phyloP scores from a whole-genome alignment of 108 stramenopile species.

The Skeletonema tropicum region DNA sequence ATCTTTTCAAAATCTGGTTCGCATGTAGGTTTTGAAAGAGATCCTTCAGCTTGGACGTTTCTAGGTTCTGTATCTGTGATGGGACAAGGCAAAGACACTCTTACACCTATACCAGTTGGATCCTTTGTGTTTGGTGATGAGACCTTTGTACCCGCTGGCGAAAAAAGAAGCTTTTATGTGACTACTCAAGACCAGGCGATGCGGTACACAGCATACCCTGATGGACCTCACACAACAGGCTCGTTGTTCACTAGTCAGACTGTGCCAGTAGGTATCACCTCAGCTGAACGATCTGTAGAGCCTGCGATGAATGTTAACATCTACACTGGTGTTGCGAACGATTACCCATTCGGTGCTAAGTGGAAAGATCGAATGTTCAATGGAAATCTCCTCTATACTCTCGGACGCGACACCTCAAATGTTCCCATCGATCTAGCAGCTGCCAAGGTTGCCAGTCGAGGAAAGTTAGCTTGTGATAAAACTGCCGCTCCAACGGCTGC shows the following conservation, averaged over 20 bases:
- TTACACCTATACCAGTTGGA: slow-evolving; percentile 37
- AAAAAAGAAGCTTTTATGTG: slow-evolving; percentile 32
- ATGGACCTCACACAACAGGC: slow-evolving; percentile 13
- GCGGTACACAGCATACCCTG: slow-evolving; percentile 40
- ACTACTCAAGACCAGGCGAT: slow-evolving; percentile 43
- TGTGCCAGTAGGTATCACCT: neutral
- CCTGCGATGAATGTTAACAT: slow-evolving; percentile 20
- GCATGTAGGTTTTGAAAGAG: slow-evolving; percentile 15
- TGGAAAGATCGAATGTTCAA: slow-evolving; percentile 49
- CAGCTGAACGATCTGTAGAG: neutral
- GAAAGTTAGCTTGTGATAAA: slow-evolving; percentile 32
- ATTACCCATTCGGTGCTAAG: slow-evolving; percentile 42
- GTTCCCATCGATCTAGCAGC: slow-evolving; percentile 9
- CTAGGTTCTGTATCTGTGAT: slow-evolving; percentile 36
- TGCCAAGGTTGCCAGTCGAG: slow-evolving; percentile 55
- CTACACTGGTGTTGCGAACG: slow-evolving; percentile 39
- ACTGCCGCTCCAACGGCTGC: slow-evolving; percentile 29
- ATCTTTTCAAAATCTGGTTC: slow-evolving; percentile 30
- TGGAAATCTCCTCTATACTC: slow-evolving; percentile 29
- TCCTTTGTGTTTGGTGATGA: slow-evolving; percentile 27
- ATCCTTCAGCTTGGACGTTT: slow-evolving; percentile 22
- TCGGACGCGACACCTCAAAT: slow-evolving; percentile 22
- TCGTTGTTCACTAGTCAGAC: slow-evolving; percentile 16
- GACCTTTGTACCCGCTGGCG: slow-evolving; percentile 8
- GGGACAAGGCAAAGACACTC: slow-evolving; percentile 33